Evolutionary conservation across 352 stramenopile species (phyloP), one percentile per base, ranked within the genome.

Genomic region (Phytopythium oedochilum): DNA sequence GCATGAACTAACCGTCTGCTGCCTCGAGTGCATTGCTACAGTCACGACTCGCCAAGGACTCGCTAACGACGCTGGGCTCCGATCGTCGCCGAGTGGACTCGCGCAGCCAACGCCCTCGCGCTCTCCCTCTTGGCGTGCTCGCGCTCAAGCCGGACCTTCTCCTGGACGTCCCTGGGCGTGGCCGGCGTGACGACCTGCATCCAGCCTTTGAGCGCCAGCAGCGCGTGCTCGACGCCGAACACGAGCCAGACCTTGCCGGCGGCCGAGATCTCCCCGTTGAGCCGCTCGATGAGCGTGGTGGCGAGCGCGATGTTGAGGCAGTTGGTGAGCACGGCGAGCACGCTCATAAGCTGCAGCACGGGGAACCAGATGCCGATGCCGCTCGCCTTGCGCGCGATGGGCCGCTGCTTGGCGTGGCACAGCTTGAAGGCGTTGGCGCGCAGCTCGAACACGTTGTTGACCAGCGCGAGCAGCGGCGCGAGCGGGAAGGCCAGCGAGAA

Each of bases 291-390:
- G 31, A 86, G 58, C 32, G 77, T 87, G 26, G 79, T 94, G 23
- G 81, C 90, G 63, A 92, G 89, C 7, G 82, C 91, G 63, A 98
- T 88, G 47, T 98, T 80, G 55, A 96, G 89, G 58, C 92, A 98
- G 66, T 98, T 98, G 52, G 96, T 98, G 43, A 98, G 73, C 57
- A 98, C 88, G 11, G 91, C 94, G 64, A 98, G 77, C 5, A 98
- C 86, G 28, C 89, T 97, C 69, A 98, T 97, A 68, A 97, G 83
- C 68, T 98, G 92, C 25, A 98, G 76, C 50, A 98, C 88, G 29
- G 78, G 63, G 44, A 97, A 58, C 84, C 84, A 94, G 55, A 94
- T 70, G 46, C 85, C 83, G 50, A 97, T 97, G 52, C 88, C 94
- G 48, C 92, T 96, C 31, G 94, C 96, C 68, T 97, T 97, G 60